Conservation (phyloP, 257 asterid species). For the Parsonsia alboflavescens region DNA sequence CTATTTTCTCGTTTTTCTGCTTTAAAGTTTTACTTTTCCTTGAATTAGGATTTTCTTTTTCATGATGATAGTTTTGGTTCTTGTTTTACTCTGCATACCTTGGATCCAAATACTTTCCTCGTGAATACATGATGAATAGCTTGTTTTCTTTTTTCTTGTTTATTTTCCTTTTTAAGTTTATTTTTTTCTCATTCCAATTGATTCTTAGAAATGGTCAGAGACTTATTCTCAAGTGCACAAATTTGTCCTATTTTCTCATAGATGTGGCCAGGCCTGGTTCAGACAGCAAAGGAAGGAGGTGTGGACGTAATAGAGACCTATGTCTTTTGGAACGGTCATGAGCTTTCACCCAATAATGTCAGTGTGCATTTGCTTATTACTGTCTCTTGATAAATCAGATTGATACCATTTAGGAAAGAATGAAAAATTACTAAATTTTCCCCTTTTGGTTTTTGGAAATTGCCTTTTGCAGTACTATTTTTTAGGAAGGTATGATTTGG, state of each 20-base stretch:
- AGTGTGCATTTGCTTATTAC: neutral
- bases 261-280: constrained; percentile 95
- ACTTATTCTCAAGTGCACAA: neutral
- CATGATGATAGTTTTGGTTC: too few species aligned
- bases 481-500: constrained; percentile 85
- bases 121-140: neutral
- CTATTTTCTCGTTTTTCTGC: too few species aligned
- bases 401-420: neutral
- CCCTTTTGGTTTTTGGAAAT: neutral
- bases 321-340: constrained; percentile 94
- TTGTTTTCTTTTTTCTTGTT: too few species aligned
- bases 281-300: constrained; percentile 83
- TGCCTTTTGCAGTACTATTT: constrained; percentile 51
- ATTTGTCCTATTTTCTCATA: constrained; percentile 16
- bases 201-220: neutral
- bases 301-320: constrained; percentile 78
- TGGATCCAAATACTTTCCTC: too few species aligned
- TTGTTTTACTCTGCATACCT: too few species aligned
- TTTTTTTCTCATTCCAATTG: neutral
- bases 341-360: constrained; percentile 73
- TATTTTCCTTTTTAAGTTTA: constrained; percentile 2
- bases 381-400: neutral
- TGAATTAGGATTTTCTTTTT: too few species aligned
- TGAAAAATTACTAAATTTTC: neutral
- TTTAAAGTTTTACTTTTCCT: too few species aligned